A percentile compares a stretch with the other conserved stretches of the same genome.
These are phyloP conservation scores for Danielia oregonensis DNA, from an alignment of 805 yeast species.

Conservation along the genomic window DNA sequence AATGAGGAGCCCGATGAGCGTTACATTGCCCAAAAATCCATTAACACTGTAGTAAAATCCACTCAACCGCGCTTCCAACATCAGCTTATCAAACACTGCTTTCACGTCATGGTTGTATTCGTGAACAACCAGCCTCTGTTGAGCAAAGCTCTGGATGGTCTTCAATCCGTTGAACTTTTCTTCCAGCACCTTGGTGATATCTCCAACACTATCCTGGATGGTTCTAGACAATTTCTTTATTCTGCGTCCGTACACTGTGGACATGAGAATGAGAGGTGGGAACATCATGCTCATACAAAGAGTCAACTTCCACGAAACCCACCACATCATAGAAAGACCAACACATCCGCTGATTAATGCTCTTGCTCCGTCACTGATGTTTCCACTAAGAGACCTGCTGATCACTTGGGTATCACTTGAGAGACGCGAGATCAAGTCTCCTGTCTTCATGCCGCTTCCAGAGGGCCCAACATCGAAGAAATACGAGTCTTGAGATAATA, in stretches of 20 bases:
- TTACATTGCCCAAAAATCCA: conserved; percentile 79
- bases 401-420: conserved; percentile 89
- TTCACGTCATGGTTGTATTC: conserved; percentile 72
- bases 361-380: conserved; percentile 88
- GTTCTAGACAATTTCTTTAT: conserved; percentile 70
- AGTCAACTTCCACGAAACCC: conserved; percentile 78
- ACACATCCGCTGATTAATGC: conserved; percentile 78
- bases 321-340: conserved; percentile 89
- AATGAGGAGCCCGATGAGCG: conserved; percentile 70
- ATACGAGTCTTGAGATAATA: conserved; percentile 81
- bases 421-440: conserved; percentile 85
- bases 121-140: conserved; percentile 73
- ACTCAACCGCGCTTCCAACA: conserved; percentile 73
- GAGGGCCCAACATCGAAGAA: conserved; percentile 76
- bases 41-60: conserved; percentile 77
- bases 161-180: conserved; percentile 82
- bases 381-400: conserved; percentile 80
- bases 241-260: conserved; percentile 75
- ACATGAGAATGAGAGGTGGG: conserved; percentile 80
- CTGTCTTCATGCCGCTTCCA: conserved; percentile 59
- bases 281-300: conserved; percentile 74
- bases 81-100: conserved; percentile 60
- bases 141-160: conserved; percentile 88
- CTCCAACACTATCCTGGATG: conserved; percentile 82
- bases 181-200: conserved; percentile 83